phyloP scores from a whole-genome alignment of 23 red algal genomes.

The Gracilariopsis chorda region DNA sequence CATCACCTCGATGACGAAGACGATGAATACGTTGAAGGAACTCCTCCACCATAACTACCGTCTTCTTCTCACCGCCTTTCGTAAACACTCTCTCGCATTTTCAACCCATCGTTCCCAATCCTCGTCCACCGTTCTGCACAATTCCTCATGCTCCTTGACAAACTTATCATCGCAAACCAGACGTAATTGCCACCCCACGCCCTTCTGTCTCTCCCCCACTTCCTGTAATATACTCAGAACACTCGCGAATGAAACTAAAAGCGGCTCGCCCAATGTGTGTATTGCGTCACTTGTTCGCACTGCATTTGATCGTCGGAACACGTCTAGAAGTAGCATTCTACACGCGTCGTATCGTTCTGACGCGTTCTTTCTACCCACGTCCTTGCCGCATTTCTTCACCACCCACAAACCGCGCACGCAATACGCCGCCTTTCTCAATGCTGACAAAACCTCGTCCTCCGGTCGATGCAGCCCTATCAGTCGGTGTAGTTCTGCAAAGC shows the following conservation, averaged over 20 bases:
- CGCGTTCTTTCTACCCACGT: conserved; percentile 5
- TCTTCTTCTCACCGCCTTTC: not conserved
- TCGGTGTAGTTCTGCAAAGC: not conserved
- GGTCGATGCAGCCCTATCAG: not conserved
- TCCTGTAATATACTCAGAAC: conserved; percentile 13
- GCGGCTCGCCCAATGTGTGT: conserved; percentile 20
- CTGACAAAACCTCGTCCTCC: not conserved
- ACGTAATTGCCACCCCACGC: conserved; percentile 40
- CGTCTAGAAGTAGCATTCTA: conserved; percentile 22
- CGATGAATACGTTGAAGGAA: conserved; percentile 35
- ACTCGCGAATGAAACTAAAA: not conserved
- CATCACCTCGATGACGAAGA: not conserved
- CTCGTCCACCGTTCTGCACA: not conserved
- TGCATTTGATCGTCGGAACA: conserved; percentile 25
- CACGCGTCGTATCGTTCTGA: conserved; percentile 28
- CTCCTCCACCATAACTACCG: conserved; percentile 37
- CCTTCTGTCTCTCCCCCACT: conserved; percentile 25
- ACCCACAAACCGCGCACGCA: conserved; percentile 49
- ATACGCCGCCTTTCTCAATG: not conserved
- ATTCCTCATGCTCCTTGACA: not conserved
- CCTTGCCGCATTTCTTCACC: not conserved
- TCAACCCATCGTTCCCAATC: conserved; percentile 30
- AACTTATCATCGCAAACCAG: not conserved
- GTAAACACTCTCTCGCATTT: conserved; percentile 23
- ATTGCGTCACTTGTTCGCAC: conserved; percentile 9